Conservation (phyloP, 2,329 filamentous ascomycete species). For the Fusarium nurragi region DNA sequence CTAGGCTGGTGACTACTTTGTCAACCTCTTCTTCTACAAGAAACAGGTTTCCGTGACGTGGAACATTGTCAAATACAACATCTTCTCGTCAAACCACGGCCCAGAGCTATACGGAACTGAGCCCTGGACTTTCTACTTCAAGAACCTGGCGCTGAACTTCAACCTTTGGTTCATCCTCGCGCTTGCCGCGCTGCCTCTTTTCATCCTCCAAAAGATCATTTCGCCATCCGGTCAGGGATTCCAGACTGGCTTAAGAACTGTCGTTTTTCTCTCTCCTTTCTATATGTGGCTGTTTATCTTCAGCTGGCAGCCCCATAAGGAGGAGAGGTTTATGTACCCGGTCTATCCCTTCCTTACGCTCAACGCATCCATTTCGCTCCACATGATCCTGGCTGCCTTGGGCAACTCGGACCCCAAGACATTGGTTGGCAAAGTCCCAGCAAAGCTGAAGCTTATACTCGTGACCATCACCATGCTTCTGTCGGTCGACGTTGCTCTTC, state of each 20-base stretch:
- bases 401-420: constrained; percentile 75
- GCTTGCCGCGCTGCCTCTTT: constrained; percentile 76
- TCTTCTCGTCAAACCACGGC: constrained; percentile 83
- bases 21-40: constrained; percentile 88
- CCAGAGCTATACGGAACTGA: constrained; percentile 96
- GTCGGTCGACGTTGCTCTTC: constrained; percentile 71
- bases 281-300: constrained; percentile 96
- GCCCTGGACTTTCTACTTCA: constrained; percentile 95
- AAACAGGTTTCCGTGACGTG: constrained; percentile 80
- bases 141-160: constrained; percentile 92
- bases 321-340: constrained; percentile 99
- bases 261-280: constrained; percentile 85
- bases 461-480: constrained; percentile 70
- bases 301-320: constrained; percentile 92
- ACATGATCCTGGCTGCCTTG: constrained; percentile 79
- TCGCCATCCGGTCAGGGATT: constrained; percentile 69
- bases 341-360: constrained; percentile 90
- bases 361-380: constrained; percentile 85
- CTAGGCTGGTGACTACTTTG: constrained; percentile 72
- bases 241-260: constrained; percentile 75
- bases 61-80: constrained; percentile 96
- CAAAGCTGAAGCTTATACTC: constrained; percentile 74
- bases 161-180: constrained; percentile 93
- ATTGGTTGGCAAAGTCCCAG: constrained; percentile 76
- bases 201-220: constrained; percentile 75